Evolutionary conservation across 2,329 filamentous ascomycete species (phyloP), one percentile per base, ranked within the genome.

Genomic region (Botrytis medusae): DNA sequence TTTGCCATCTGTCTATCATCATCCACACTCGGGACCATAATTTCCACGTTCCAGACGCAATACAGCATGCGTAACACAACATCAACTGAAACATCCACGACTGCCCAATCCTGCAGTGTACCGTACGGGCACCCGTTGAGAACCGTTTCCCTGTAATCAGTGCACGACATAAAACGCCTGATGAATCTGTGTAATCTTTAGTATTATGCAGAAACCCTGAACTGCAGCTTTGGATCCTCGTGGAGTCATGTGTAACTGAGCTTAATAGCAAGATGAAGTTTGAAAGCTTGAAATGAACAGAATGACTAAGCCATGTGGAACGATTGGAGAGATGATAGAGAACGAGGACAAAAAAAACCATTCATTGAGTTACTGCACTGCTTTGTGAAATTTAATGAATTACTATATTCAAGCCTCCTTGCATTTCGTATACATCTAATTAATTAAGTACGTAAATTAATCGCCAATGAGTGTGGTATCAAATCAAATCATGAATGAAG

Each of bases 391-490:
- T 20, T 29, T 22, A 34, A n/a, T 57, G 46, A 16, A 54, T 68
- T 57, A 54, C 1, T 54, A 29, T 9, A 57, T 32, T 32, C 32
- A 62, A 51, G 9, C 14, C 25, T 20, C 16, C 20, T 16, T 9
- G 7, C 20, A 16, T 71, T 37, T 25, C 25, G 29, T 64, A 61
- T 32, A 40, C 25, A 42, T 71, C 18, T 64, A 42, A 64, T 64
- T 64, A 42, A 64, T 51, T 42, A 51, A 63, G 32, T 51, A 40
- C 42, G 20, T 34, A 32, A 12, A 63, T 37, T 46, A 64, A 40
- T 46, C 20, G 12, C 68, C 20, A 51, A 71, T 16, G 69, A 64
- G 18, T 10, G 69, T 64, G 42, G 69, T 71, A 71, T 71, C 54
- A 62, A 40, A 63, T 59, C n/a, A 18, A 60, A 69, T 25, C 69